Conservation (phyloP, 805 yeast species). For the Schwanniomyces pseudopolymorphus region DNA sequence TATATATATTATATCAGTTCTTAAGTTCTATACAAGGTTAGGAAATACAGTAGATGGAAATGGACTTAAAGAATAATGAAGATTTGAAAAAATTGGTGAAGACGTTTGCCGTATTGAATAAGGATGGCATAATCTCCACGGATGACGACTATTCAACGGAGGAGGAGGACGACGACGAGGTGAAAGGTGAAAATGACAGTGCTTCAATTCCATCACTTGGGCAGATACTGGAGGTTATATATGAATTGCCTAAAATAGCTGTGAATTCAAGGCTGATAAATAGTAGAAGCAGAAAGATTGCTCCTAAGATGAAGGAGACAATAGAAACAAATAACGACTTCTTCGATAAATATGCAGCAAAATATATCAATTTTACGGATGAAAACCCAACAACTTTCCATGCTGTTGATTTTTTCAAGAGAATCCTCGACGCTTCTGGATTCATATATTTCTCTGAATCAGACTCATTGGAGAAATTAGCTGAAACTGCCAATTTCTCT, state of each 20-base stretch:
- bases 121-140: constrained; percentile 8
- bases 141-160: constrained; percentile 6
- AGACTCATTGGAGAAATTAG: constrained; percentile 10
- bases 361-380: constrained; percentile 31
- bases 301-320: not conserved
- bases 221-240: constrained; percentile 1
- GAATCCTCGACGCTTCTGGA: constrained; percentile 23
- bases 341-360: constrained; percentile 16
- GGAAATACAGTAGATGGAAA: not conserved
- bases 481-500: not conserved
- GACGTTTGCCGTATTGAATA: constrained; percentile 13
- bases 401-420: constrained; percentile 24
- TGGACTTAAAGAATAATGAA: constrained; percentile 12
- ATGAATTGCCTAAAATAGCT: constrained; percentile 1
- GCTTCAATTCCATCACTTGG: not conserved
- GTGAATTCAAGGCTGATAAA: not conserved
- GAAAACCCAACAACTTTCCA: constrained; percentile 45
- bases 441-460: constrained; percentile 28
- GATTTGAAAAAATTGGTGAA: constrained; percentile 8
- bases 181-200: constrained; percentile 3
- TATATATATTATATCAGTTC: too few relatives aligned
- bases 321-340: constrained; percentile 6
- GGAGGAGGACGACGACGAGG: constrained; percentile 3
- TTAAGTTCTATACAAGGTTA: not conserved
- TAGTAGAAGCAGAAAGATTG: constrained; percentile 4